A percentile compares a stretch with the other conserved stretches of the same genome.
These are phyloP conservation scores for Ceratocystis variospora DNA, from an alignment of 2,329 filamentous ascomycete genomes.

Conservation along the genomic window DNA sequence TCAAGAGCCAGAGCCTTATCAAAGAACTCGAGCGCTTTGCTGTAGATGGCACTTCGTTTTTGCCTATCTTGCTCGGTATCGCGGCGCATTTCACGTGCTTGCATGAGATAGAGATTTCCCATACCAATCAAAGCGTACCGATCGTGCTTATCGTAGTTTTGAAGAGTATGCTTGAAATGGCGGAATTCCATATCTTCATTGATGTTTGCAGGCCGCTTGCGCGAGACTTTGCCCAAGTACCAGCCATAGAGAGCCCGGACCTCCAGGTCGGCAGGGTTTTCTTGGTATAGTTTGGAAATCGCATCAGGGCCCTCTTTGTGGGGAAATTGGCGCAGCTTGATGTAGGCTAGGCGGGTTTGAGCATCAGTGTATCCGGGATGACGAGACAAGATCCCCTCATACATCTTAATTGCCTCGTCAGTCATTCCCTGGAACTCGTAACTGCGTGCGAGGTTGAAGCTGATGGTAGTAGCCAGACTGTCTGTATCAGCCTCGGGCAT, in stretches of 20 bases:
- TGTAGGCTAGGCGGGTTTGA: slow-evolving; percentile 74
- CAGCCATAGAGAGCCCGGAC: slow-evolving; percentile 88
- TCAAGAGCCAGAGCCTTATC: slow-evolving; percentile 95
- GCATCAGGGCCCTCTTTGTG: slow-evolving; percentile 76
- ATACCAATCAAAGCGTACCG: slow-evolving; percentile 92
- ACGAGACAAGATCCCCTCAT: slow-evolving; percentile 69
- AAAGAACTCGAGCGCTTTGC: slow-evolving; percentile 92
- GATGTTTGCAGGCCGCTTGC: slow-evolving; percentile 67
- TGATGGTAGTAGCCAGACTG: slow-evolving; percentile 86
- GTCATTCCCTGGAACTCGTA: slow-evolving; percentile 74
- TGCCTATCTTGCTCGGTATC: slow-evolving; percentile 82
- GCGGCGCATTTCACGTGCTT: slow-evolving; percentile 86
- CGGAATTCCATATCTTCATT: slow-evolving; percentile 82
- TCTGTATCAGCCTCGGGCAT: slow-evolving; percentile 76
- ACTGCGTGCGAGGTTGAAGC: slow-evolving; percentile 86
- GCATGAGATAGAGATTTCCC: slow-evolving; percentile 80
- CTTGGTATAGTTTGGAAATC: slow-evolving; percentile 72
- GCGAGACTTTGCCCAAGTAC: slow-evolving; percentile 75
- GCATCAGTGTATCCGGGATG: slow-evolving; percentile 91
- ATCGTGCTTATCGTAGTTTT: slow-evolving; percentile 93
- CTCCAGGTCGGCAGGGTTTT: slow-evolving; percentile 73
- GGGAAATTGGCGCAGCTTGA: slow-evolving; percentile 66
- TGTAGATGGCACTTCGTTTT: slow-evolving; percentile 74
- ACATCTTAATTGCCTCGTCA: slow-evolving; percentile 76
- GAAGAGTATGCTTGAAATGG: slow-evolving; percentile 91